Percentiles rank a stretch among this genome's conserved stretches.
These are phyloP conservation scores for Theileria annulata DNA, from an alignment of 169 alveolate species.

Conservation along the genomic window DNA sequence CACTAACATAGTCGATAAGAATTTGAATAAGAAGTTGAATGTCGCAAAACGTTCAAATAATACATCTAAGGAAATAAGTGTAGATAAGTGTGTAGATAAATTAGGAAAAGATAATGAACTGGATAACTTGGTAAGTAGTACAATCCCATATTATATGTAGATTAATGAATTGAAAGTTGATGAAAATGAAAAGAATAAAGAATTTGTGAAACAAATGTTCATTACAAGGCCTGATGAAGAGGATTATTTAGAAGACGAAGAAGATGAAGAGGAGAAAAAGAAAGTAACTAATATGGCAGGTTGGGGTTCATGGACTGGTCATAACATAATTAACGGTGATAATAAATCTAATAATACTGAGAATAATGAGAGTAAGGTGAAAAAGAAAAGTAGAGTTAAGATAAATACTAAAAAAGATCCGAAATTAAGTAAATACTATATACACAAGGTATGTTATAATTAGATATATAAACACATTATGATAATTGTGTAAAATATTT, in stretches of 20 bases:
- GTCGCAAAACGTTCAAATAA: neutral
- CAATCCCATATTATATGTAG: constrained; percentile 12
- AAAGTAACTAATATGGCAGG: constrained; percentile 34
- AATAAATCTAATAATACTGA: neutral
- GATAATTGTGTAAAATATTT: neutral
- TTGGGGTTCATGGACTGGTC: constrained; percentile 69
- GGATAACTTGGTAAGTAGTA: constrained; percentile 38
- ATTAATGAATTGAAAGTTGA: constrained; percentile 3
- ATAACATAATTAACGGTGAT: constrained; percentile 13
- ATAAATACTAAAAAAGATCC: constrained; percentile 51
- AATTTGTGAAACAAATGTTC: constrained; percentile 29
- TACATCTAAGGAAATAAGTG: neutral
- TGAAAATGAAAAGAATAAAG: constrained; percentile 14
- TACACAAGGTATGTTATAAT: constrained; percentile 47
- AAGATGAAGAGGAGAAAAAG: constrained; percentile 28
- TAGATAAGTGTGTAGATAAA: neutral
- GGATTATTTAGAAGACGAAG: constrained; percentile 35
- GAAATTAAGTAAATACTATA: constrained; percentile 44
- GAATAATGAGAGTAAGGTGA: neutral
- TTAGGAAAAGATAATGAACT: constrained; percentile 31
- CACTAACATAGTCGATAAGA: neutral
- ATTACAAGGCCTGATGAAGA: constrained; percentile 59
- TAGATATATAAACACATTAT: neutral
- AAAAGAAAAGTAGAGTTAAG: constrained; percentile 28
- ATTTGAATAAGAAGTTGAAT: neutral